Base-by-base conservation (phyloP, 192 early-diverging fungal species). In the Powellomyces hirtus region DNA sequence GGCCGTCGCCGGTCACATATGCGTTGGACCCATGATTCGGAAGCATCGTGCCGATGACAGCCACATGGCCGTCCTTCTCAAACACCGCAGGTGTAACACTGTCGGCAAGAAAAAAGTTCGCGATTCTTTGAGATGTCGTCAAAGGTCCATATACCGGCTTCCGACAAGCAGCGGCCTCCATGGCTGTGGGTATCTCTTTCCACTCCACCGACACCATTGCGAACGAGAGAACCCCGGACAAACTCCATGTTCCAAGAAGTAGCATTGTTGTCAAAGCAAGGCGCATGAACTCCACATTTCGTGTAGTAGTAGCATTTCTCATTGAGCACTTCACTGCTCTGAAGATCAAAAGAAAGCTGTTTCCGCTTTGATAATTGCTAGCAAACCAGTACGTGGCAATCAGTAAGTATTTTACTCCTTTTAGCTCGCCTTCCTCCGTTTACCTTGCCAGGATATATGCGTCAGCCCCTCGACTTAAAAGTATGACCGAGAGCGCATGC, bases 391-490 rank as follows among this genome's bases (percentile, higher is more conserved):
- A n/a, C n/a, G n/a, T n/a, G n/a, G n/a, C n/a, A n/a, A n/a, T n/a
- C n/a, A n/a, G n/a, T n/a, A n/a, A n/a, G n/a, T n/a, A n/a, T n/a
- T n/a, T n/a, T n/a, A n/a, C n/a, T n/a, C 59, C 38, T n/a, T 56
- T 53, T 8, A 7, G 46, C 46, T 2, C 46, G n/a, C 46, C 16
- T 7, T 14, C 46, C n/a, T 49, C 14, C n/a, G 53, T 7, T 60
- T 60, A n/a, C 16, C 36, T n/a, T 38, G 38, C 59, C 62, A 63
- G 44, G n/a, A 63, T 63, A 16, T 45, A 63, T n/a, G 42, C 44
- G 34, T 63, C 62, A 50, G 62, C 62, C 2, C 62, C 62, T 49
- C 62, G 24, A 18, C 42, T 63, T 45, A 63, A 33, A n/a, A 45
- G 42, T 10, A 63, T 63, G 26, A 46, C 10, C n/a, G 62, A 49